Conservation (phyloP, 2,329 filamentous ascomycete species). For the Penicillium sp. region DNA sequence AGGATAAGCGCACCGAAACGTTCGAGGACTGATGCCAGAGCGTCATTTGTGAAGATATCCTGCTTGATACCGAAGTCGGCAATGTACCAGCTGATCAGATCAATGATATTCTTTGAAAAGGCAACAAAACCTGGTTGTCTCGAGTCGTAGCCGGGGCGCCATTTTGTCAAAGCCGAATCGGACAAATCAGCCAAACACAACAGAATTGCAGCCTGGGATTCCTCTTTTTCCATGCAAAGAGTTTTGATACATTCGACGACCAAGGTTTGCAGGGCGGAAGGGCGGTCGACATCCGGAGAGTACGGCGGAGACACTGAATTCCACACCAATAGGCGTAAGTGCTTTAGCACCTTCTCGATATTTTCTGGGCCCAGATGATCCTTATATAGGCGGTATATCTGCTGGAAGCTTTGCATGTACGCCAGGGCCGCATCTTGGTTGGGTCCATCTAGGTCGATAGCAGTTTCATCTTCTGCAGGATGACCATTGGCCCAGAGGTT, state of each 20-base stretch:
- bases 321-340: slow-evolving; percentile 72
- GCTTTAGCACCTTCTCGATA: slow-evolving; percentile 68
- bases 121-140: slow-evolving; percentile 81
- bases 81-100: slow-evolving; percentile 59
- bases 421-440: slow-evolving; percentile 84
- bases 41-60: slow-evolving; percentile 71
- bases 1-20: slow-evolving; percentile 71
- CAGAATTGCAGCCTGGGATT: slow-evolving; percentile 43
- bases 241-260: slow-evolving; percentile 41
- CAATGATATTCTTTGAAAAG: slow-evolving; percentile 80
- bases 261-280: slow-evolving; percentile 42
- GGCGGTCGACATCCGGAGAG: slow-evolving; percentile 44
- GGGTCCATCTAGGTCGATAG: slow-evolving; percentile 54
- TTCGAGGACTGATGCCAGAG: slow-evolving; percentile 66
- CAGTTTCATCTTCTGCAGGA: slow-evolving; percentile 53
- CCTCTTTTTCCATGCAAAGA: slow-evolving; percentile 43
- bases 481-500: slow-evolving; percentile 69
- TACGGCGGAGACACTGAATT: slow-evolving; percentile 61
- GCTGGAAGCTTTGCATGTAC: slow-evolving; percentile 75
- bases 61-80: slow-evolving; percentile 52
- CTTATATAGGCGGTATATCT: slow-evolving; percentile 77
- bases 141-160: slow-evolving; percentile 41
- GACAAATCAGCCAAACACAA: slow-evolving; percentile 67
- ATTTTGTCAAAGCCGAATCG: slow-evolving; percentile 57
- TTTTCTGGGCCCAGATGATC: slow-evolving; percentile 64